Base-by-base conservation (phyloP, 2,329 filamentous ascomycete species). In the Penicillium sp. region DNA sequence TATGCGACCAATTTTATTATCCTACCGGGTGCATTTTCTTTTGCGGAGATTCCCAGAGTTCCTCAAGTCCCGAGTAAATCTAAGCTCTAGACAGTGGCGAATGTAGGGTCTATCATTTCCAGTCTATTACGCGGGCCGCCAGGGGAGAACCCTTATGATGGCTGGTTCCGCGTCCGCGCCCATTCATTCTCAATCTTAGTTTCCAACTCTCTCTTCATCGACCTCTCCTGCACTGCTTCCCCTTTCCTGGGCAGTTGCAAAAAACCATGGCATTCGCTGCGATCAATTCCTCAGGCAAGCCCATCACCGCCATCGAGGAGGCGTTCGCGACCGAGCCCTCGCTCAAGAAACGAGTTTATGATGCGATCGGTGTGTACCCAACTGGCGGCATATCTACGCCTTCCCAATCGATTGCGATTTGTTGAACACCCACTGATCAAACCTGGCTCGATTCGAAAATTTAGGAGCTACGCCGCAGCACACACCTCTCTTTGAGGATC, bases 401-500 rank as follows among this genome's bases (percentile, higher is more conserved):
- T 13, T 38, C 22, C 44, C 54, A 58, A 22, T 24, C 22, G 59
- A 62, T n/a, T 30, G 24, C 38, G 40, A 61, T 51, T 44, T 51
- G 17, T 49, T 38, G 55, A 60, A 37, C 54, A 58, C 24, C 58
- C 56, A 51, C 66, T 69, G 62, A 70, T 57, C 50, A 54, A 54
- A 59, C 35, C 30, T 19, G 13, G 7, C 51, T 51, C 22, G 33
- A 47, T 64, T 55, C 56, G 17, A 59, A 63, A 22, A 24, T 65
- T 57, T 66, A 80, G 78, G 68, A 30, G 62, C 65, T 54, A 75
- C 74, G 58, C 79, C 79, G 22, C 76, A 79, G 62, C 71, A 79
- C 60, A 67, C 63, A 59, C 68, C 72, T 57, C 73, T 84, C 4
- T 83, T 84, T 63, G 77, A 82, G 67, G 82, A 84, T 65, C 82